Base-by-base conservation (phyloP, 1,139 yeast species). In the Geotrichum bryndzae region DNA sequence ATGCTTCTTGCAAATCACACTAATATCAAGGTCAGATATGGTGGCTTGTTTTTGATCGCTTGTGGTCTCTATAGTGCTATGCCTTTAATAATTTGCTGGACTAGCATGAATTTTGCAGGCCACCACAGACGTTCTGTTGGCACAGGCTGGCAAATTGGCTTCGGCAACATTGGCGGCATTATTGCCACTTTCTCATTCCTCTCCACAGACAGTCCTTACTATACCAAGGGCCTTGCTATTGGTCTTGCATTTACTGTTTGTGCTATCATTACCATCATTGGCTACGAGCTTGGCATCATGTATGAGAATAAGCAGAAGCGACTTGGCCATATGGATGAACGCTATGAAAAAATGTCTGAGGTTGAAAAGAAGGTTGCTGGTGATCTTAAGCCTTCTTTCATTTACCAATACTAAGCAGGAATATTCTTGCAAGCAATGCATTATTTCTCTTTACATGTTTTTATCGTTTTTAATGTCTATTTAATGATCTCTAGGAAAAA, bases 371-470 rank as follows among this genome's bases (percentile, higher is more conserved):
- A 77, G 33, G 74, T 80, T 66, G 81, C 79, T 33, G 91, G 94
- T 66, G 96, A 88, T 71, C 74, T 80, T 66, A 82, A 82, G 68
- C 96, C 96, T 1, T 76, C 77, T 50, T 87, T 86, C 72, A 70
- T 74, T 64, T 81, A 80, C 70, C 72, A 76, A 72, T 80, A 80
- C 67, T 80, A 67, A 64, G 25, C 29, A 22, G 25, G 10, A 22
- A 48, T 8, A 13, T 23, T n/a, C 11, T 48, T 48, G 11, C 8
- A 6, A 35, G 45, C 4, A 3, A n/a, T 11, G 13, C 15, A n/a
- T 35, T 35, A n/a, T 10, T 48, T 48, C 25, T 48, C 51, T 11
- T 8, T 23, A 48, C 25, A 7, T 48, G 29, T 22, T 48, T 48
- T 48, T 25, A 3, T 48, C 11, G 3, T 48, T 48, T 22, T 48